Conservation (phyloP, 306 rosid species). For the Lathyrus oleraceus region DNA sequence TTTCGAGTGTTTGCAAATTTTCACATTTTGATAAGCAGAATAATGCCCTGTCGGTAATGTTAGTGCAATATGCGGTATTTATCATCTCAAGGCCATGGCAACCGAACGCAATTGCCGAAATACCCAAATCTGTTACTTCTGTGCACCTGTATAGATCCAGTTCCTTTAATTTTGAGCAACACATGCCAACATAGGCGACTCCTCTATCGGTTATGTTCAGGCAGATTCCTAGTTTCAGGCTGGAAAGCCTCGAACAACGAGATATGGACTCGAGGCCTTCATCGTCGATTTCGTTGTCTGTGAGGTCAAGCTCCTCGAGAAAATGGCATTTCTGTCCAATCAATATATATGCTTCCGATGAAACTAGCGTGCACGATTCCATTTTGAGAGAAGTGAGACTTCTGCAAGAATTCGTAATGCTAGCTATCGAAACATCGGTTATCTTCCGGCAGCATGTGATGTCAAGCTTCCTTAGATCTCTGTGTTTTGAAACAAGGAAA, state of each 20-base stretch:
- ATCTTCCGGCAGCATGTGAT: slow-evolving; percentile 90
- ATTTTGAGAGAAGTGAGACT: slow-evolving; percentile 75
- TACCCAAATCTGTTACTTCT: slow-evolving; percentile 75
- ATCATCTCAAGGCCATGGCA: slow-evolving; percentile 78
- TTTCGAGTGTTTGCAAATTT: slow-evolving; percentile 68
- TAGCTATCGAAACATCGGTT: slow-evolving; percentile 66
- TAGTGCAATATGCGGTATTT: slow-evolving; percentile 77
- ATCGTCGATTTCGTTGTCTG: slow-evolving; percentile 87
- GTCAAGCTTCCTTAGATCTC: slow-evolving; percentile 80
- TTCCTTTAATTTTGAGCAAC: slow-evolving; percentile 71
- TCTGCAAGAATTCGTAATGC: slow-evolving; percentile 65
- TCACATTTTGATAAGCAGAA: slow-evolving; percentile 63
- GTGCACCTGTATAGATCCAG: slow-evolving; percentile 91
- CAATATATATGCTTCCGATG: slow-evolving; percentile 67
- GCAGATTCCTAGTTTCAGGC: slow-evolving; percentile 87
- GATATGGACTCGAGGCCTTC: slow-evolving; percentile 80
- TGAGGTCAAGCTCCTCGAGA: slow-evolving; percentile 86
- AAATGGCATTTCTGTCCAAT: slow-evolving; percentile 66
- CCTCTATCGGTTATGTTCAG: slow-evolving; percentile 81
- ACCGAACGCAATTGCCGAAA: slow-evolving; percentile 69
- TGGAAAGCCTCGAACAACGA: slow-evolving; percentile 63
- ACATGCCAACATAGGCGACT: slow-evolving; percentile 61
- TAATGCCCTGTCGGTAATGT: slow-evolving; percentile 63
- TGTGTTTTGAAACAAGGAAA: slow-evolving; percentile 68
- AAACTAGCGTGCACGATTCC: slow-evolving; percentile 87